Evolutionary conservation across 371 early-diverging fungal genomes (phyloP), one percentile per base, ranked within the genome.

Genomic region (Syncephalastrum racemosum): DNA sequence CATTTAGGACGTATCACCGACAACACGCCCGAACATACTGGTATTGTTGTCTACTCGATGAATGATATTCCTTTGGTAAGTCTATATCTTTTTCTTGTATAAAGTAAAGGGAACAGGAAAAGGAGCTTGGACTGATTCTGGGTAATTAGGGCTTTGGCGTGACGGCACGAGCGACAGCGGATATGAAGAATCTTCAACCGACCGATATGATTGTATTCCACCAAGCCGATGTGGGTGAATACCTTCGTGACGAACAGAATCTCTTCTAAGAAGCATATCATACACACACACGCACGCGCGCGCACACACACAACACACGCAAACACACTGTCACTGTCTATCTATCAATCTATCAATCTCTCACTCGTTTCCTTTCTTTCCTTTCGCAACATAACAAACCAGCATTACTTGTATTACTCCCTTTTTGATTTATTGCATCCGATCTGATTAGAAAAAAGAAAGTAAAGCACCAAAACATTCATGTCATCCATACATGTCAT

Each of bases 141-240:
- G 18, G 4, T 7, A 13, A 36, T 14, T 60, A 88, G 87, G 99
- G 99, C 10, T 99, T 99, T 78, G 99, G 99, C 31, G 94, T 99
- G 23, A 95, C 96, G 25, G 93, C 99, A 16, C 81, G 92, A 64
- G 92, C 95, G 23, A 94, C 96, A 2, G 84, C 84, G 24, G 97
- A 93, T 53, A 90, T 92, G 63, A 82, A 93, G 56, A 93, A 90
- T 65, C 77, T 96, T 62, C 96, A 98, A 59, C 97, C 99, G 16
- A 97, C 97, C 25, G 92, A 91, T 27, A 92, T 99, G 54, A 89
- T 93, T 48, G 96, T 95, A 18, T 96, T 96, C 81, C 94, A 95
- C 67, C 99, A 99, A 81, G 90, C 97, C 13, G 99, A 99, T 86
- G 90, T 93, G 49, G 99, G 99, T 61, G 99, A 98, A 81, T 99